Evolutionary conservation across 495 filamentous ascomycete genomes (phyloP).

Genomic region (Hypoxylon trugodes): DNA sequence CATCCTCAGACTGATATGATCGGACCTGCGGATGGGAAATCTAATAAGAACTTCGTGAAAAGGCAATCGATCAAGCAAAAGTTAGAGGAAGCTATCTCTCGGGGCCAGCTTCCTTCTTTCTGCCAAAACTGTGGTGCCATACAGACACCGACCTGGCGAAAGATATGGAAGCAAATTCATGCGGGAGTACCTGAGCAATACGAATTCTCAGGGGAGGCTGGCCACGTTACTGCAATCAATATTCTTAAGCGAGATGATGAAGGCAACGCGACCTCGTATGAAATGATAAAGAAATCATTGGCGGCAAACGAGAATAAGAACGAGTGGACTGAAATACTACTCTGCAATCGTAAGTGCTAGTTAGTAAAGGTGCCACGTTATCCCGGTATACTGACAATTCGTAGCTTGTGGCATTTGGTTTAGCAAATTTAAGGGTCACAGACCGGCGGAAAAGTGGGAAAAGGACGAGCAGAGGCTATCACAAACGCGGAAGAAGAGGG

Average conservation of each 20-base stretch:
- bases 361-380: neutral
- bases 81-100: slow-evolving; percentile 70
- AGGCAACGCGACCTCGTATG: slow-evolving; percentile 67
- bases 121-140: slow-evolving; percentile 94
- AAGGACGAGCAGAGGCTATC: slow-evolving; percentile 64
- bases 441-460: slow-evolving; percentile 84
- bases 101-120: slow-evolving; percentile 81
- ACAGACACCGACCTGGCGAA: slow-evolving; percentile 94
- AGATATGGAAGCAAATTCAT: slow-evolving; percentile 77
- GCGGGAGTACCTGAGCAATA: slow-evolving; percentile 68
- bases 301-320: slow-evolving; percentile 64
- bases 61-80: slow-evolving; percentile 69
- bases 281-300: slow-evolving; percentile 80
- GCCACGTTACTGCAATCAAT: slow-evolving; percentile 69
- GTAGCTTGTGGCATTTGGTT: slow-evolving; percentile 92
- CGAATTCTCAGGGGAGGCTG: slow-evolving; percentile 71
- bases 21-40: slow-evolving; percentile 38
- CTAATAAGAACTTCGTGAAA: slow-evolving; percentile 62
- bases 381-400: slow-evolving; percentile 8
- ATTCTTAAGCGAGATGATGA: slow-evolving; percentile 67
- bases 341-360: slow-evolving; percentile 83
- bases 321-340: slow-evolving; percentile 71
- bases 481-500: slow-evolving; percentile 57
- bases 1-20: slow-evolving; percentile 46
- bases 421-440: slow-evolving; percentile 82